These are phyloP conservation scores for Colletotrichum endophyticum DNA, from an alignment of 2,329 filamentous ascomycete genomes.

Conservation along the genomic window DNA sequence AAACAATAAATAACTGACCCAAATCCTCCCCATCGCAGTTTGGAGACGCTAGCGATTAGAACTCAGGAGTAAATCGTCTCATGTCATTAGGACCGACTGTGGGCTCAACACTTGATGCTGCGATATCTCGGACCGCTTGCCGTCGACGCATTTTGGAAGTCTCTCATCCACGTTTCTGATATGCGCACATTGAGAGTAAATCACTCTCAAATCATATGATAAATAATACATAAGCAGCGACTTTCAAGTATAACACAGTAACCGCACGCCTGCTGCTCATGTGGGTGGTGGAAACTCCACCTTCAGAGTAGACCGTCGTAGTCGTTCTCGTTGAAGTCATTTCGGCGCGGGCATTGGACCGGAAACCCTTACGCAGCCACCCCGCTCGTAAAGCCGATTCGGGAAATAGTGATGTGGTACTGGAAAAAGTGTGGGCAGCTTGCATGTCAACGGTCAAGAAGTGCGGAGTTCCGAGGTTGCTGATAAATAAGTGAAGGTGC, in stretches of 20 bases:
- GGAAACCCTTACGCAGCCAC: neutral
- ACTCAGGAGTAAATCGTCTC: no score
- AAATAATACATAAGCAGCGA: no score
- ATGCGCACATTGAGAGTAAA: neutral
- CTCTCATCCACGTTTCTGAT: neutral
- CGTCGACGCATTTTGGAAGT: no score
- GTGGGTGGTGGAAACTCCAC: neutral
- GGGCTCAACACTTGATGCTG: no score
- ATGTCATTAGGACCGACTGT: no score
- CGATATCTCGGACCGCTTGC: neutral
- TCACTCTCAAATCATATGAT: neutral
- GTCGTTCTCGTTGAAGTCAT: neutral
- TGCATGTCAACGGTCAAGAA: neutral
- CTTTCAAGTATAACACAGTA: neutral
- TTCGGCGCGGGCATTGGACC: neutral
- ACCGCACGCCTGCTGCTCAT: neutral
- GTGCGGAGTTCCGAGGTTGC: neutral
- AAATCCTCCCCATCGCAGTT: no score
- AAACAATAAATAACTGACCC: neutral
- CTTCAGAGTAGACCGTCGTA: neutral
- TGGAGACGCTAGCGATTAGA: no score
- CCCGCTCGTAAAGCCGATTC: neutral
- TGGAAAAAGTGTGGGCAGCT: neutral
- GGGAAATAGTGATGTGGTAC: neutral
- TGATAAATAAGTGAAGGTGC: neutral